Evolutionary conservation across 345 rosid genomes (phyloP), one percentile per base, ranked within the genome.

Genomic region (Arabidopsis suecica): DNA sequence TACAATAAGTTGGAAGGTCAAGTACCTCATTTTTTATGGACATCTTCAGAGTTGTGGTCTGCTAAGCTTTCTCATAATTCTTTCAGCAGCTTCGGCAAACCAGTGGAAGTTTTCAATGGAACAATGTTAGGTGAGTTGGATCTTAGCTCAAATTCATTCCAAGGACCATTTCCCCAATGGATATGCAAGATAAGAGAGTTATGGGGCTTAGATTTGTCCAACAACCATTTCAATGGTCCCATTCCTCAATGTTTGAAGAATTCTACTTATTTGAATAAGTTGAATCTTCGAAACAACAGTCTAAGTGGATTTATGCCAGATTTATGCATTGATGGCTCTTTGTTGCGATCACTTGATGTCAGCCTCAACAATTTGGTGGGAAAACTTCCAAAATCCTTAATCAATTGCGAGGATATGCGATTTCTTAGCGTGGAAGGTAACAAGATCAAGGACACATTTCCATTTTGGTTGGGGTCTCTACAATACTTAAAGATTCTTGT

Each of bases 1-100:
- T n/a, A 48, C 55, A 87, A 87, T 36, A 50, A n/a, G 4, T 67
- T 87, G 0, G 47, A 71, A 38, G 60, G 76, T 61, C 56, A 58
- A 58, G 54, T 45, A 44, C 65, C 65, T 3, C 10, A 7, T 5
- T 12, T 2, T 25, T 9, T 58, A 1, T 33, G 65, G 74, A 33
- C 12, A 16, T 28, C 38, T 1, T 41, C 28, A 0, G 4, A 1
- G 5, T 69, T 68, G 38, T 0, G 0, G 0, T 3, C 0, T 16
- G 16, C 32, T 18, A 3, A 5, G 1, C 64, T 69, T 69, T 60
- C 75, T 37, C 58, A 71, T 59, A 62, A 60, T 8, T 14, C 20
- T 16, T 71, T 71, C 30, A 36, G 0, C 49, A 47, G 12, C 6
- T 61, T 71, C 7, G 9, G 1, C 1, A 2, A 45, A 13, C 11